These are phyloP conservation scores for Rusavskia elegans DNA, from an alignment of 495 filamentous ascomycete genomes.

Conservation along the genomic window DNA sequence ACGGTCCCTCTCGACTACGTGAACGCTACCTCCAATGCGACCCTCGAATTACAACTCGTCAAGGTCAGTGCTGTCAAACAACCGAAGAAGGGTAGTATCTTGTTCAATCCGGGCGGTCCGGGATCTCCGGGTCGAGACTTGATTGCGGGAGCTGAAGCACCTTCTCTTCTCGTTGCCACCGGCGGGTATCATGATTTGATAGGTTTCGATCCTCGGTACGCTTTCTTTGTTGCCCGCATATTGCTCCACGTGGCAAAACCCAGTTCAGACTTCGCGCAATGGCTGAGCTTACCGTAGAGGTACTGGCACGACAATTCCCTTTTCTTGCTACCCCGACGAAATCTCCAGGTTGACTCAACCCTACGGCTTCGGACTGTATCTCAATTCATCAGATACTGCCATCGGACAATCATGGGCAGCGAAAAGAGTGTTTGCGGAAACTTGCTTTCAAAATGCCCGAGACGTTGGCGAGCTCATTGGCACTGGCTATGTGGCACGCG, in stretches of 20 bases:
- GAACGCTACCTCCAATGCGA: constrained; percentile 14
- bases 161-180: background rate
- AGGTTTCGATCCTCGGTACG: no score
- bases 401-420: no score
- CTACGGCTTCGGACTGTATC: no score
- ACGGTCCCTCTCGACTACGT: constrained; percentile 29
- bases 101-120: constrained; percentile 19
- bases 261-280: no score
- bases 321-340: constrained; percentile 18
- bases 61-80: constrained; percentile 16
- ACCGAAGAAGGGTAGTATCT: constrained; percentile 24
- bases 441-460: background rate
- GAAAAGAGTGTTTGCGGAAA: background rate
- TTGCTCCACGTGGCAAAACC: no score
- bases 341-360: background rate
- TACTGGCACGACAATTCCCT: constrained; percentile 21
- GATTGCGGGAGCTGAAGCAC: background rate
- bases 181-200: background rate
- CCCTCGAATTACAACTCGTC: constrained; percentile 20
- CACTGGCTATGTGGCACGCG: constrained; percentile 24
- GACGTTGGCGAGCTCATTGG: constrained; percentile 18
- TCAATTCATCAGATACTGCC: no score
- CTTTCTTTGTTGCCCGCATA: no score
- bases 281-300: constrained; percentile 13
- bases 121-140: background rate